Conservation (phyloP, 164 flowering plant genomes). For the Akebia trifoliata region DNA sequence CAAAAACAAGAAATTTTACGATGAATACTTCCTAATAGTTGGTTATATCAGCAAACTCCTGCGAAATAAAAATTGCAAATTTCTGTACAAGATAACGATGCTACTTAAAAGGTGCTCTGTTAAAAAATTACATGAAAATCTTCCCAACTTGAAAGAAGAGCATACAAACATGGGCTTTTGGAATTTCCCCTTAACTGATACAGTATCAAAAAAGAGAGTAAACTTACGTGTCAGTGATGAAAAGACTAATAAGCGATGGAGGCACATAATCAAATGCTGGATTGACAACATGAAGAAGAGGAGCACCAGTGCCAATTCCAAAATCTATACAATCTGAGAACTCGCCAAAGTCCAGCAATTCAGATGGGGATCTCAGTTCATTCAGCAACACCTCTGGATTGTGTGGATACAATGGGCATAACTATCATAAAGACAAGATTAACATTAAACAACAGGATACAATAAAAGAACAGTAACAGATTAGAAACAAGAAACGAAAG, state of each 20-base stretch:
- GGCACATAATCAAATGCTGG: constrained; percentile 98
- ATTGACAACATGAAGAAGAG: constrained; percentile 91
- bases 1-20: too few relatives aligned
- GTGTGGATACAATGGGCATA: constrained; percentile 98
- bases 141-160: too few relatives aligned
- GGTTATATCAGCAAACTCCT: too few relatives aligned
- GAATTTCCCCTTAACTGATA: too few relatives aligned
- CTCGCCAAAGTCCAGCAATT: constrained; percentile 92
- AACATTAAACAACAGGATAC: constrained; percentile 5
- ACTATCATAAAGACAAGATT: constrained; percentile 38
- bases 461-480: not conserved
- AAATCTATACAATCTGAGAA: constrained; percentile 96
- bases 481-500: not conserved
- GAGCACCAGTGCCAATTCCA: constrained; percentile 66
- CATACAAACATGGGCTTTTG: too few relatives aligned
- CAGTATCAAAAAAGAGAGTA: not conserved
- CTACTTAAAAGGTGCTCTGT: too few relatives aligned
- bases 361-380: constrained; percentile 95
- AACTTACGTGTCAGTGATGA: constrained; percentile 97
- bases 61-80: too few relatives aligned
- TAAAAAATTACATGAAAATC: too few relatives aligned
- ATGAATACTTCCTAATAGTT: too few relatives aligned
- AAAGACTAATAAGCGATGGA: constrained; percentile 92
- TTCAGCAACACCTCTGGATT: constrained; percentile 93
- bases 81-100: too few relatives aligned